Evolutionary conservation across 2,329 filamentous ascomycete genomes (phyloP).

Genomic region (Sarocladium oryzae): DNA sequence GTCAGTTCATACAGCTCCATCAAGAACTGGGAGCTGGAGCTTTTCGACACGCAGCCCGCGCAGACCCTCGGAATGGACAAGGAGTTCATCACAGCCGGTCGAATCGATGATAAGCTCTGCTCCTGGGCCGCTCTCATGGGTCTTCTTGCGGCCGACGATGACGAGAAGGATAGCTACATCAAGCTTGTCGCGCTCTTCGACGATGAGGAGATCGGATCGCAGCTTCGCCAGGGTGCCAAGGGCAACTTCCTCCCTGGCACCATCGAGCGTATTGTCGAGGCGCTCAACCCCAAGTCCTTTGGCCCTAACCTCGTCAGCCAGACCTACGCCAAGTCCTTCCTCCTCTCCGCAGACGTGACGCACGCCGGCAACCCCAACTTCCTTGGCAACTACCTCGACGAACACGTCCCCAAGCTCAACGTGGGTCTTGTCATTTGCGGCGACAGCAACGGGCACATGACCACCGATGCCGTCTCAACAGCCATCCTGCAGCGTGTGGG

Average conservation of each 20-base stretch:
- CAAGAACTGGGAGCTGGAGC: slow-evolving; percentile 93
- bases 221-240: slow-evolving; percentile 81
- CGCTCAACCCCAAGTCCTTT: slow-evolving; percentile 45
- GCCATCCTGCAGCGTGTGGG: slow-evolving; percentile 75
- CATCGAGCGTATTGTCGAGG: slow-evolving; percentile 76
- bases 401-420: slow-evolving; percentile 83
- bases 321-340: slow-evolving; percentile 86
- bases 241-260: slow-evolving; percentile 81
- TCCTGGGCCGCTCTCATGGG: slow-evolving; percentile 86
- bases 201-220: slow-evolving; percentile 91
- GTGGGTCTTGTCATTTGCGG: slow-evolving; percentile 73
- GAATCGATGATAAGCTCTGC: slow-evolving; percentile 97
- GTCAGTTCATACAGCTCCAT: slow-evolving; percentile 67
- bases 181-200: slow-evolving; percentile 94
- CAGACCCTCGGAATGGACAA: slow-evolving; percentile 77
- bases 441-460: slow-evolving; percentile 93
- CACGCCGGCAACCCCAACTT: slow-evolving; percentile 97
- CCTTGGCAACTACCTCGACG: slow-evolving; percentile 70
- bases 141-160: slow-evolving; percentile 61
- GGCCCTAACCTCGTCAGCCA: slow-evolving; percentile 63
- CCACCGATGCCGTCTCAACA: slow-evolving; percentile 81
- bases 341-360: slow-evolving; percentile 87
- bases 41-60: slow-evolving; percentile 85
- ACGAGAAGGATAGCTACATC: slow-evolving; percentile 58
- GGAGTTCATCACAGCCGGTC: slow-evolving; percentile 90